phyloP scores from a whole-genome alignment of 495 filamentous ascomycete genomes.

The Xylaria palmicola region DNA sequence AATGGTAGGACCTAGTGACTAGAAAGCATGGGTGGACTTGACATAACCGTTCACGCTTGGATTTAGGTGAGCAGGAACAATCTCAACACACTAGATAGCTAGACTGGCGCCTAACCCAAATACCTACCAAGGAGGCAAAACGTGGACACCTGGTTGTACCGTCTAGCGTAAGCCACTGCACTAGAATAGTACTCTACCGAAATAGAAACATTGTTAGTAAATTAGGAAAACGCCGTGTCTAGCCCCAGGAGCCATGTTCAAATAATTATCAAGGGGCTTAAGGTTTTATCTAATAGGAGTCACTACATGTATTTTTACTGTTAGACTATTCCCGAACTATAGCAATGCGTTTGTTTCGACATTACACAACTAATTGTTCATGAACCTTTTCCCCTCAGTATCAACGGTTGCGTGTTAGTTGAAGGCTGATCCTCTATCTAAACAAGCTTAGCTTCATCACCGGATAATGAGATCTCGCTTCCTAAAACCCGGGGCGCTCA shows the following conservation, averaged over 20 bases:
- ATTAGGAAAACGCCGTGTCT: too few species aligned
- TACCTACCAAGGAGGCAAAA: too few species aligned
- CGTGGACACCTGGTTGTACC: neutral
- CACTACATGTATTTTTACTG: too few species aligned
- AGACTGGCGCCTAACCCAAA: too few species aligned
- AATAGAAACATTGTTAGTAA: neutral
- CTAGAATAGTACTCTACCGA: neutral
- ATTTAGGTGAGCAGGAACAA: neutral
- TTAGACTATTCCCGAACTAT: too few species aligned
- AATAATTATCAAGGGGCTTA: too few species aligned
- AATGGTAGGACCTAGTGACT: too few species aligned
- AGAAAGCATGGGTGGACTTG: neutral
- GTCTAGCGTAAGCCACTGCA: neutral
- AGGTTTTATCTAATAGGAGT: too few species aligned
- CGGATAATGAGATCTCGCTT: neutral
- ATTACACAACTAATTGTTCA: too few species aligned
- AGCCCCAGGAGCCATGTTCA: too few species aligned
- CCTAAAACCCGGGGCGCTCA: neutral
- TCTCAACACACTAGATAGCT: too few species aligned
- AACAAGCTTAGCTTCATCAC: neutral
- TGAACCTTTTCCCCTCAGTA: neutral
- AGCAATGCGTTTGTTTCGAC: too few species aligned
- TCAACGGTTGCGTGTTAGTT: neutral
- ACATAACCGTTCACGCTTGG: neutral
- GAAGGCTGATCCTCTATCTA: neutral